Evolutionary conservation across 2,329 filamentous ascomycete species (phyloP), one percentile per base, ranked within the genome.

Genomic region (Penicillium sp.): DNA sequence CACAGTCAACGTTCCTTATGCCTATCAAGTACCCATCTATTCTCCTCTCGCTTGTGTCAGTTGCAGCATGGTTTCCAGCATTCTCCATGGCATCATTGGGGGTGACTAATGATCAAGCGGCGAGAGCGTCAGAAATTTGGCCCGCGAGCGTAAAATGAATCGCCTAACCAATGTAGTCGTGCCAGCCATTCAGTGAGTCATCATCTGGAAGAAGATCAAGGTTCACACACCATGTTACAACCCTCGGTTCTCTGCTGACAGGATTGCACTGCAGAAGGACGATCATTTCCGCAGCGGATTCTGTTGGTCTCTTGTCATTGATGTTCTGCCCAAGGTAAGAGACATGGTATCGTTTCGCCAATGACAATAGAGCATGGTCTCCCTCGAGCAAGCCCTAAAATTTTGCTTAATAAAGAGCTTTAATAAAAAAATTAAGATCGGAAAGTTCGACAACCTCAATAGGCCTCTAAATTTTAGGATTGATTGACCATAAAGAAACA

Each of bases 161-260:
- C 13, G 65, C 68, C 11, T 73, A 55, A 11, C 49, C 53, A 37
- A 45, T 56, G 35, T 68, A 71, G 28, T 60, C 70, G 25, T 70
- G 61, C 65, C 63, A 71, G 43, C 71, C 71, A 57, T 73, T 73
- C 14, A 55, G 58, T 8, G 68, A 67, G 58, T 73, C 70, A 30
- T 71, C 65, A 30, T 72, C 71, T n/a, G 61, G 66, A 6, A 73
- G 63, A 35, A 73, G 55, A 37, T 73, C 69, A 37, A 37, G 35
- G 35, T 14, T 37, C 35, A 37, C 35, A 37, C 11, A 14, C 14
- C 14, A 14, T 37, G 14, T 37, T 5, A 37, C 35, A 37, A 13
- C 2, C 13, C 35, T 16, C 35, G 35, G 11, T 37, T 5, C 14
- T 37, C 35, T 16, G 35, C 11, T 37, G 19, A 22, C 19, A 22